Evolutionary conservation across 2,329 filamentous ascomycete species (phyloP).

Genomic region (Mariannaea elegans): DNA sequence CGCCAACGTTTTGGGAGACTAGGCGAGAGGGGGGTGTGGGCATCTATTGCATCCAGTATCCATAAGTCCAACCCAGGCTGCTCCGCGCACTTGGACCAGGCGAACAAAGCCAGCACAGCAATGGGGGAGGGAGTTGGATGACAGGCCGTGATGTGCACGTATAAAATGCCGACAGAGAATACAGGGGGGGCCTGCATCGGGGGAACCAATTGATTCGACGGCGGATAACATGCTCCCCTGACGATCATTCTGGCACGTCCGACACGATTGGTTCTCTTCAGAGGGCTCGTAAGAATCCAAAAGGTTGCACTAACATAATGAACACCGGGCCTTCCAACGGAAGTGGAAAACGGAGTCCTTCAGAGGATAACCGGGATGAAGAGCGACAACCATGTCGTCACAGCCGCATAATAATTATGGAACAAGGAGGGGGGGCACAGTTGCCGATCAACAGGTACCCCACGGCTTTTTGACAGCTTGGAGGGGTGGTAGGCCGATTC

Average conservation of each 20-base stretch:
- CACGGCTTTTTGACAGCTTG: neutral
- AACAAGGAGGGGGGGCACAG: neutral
- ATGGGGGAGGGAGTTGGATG: slow-evolving; percentile 1
- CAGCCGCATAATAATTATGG: neutral
- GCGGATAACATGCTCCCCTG: slow-evolving; percentile 15
- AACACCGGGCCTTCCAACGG: neutral
- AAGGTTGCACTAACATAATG: neutral
- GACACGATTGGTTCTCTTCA: neutral
- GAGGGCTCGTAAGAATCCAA: neutral
- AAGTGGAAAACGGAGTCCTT: neutral
- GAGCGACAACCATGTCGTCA: neutral
- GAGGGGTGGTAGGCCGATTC: neutral
- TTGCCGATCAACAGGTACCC: slow-evolving; percentile 8
- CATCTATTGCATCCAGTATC: too few species aligned
- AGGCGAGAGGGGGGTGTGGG: neutral
- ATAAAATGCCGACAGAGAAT: slow-evolving; percentile 11
- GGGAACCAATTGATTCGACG: neutral
- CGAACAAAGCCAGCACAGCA: neutral
- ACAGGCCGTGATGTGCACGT: neutral
- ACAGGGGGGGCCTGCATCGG: slow-evolving; percentile 8
- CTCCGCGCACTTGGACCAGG: neutral
- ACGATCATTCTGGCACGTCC: slow-evolving; percentile 4
- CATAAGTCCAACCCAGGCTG: neutral
- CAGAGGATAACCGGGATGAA: neutral
- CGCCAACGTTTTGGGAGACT: neutral